Conservation (phyloP, 148 eudicot species). For the Fallopia convolvulus region DNA sequence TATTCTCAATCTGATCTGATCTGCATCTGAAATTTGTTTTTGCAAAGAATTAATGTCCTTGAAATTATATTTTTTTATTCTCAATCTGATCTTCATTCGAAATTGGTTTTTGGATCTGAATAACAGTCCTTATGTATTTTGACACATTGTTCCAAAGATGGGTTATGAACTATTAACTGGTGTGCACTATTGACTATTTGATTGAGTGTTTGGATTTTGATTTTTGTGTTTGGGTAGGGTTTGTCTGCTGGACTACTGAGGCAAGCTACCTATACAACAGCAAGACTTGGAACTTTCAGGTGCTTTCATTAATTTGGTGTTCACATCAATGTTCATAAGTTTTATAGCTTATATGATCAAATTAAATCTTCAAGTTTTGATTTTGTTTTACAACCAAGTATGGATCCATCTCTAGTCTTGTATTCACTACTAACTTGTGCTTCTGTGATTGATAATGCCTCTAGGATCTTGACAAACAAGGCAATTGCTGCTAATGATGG, state of each 20-base stretch:
- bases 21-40: neutral
- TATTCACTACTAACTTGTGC: neutral
- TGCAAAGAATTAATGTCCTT: neutral
- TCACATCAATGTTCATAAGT: neutral
- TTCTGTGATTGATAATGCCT: neutral
- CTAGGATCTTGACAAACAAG: conserved; percentile 40
- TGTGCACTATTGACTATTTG: neutral
- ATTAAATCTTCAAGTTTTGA: neutral
- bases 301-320: conserved; percentile 13
- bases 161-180: neutral
- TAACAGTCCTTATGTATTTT: neutral
- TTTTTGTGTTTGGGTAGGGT: conserved; percentile 27
- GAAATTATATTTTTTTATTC: neutral
- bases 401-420: neutral
- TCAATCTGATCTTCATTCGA: neutral
- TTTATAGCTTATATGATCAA: neutral
- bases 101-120: neutral
- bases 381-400: neutral
- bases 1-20: neutral
- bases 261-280: conserved; percentile 59
- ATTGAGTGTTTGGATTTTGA: neutral
- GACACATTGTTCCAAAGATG: neutral
- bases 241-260: conserved; percentile 55
- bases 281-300: conserved; percentile 56
- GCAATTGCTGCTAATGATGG: conserved; percentile 43